Evolutionary conservation across 2,329 filamentous ascomycete species (phyloP), one percentile per base, ranked within the genome.

Genomic region (Madurella fahalii): DNA sequence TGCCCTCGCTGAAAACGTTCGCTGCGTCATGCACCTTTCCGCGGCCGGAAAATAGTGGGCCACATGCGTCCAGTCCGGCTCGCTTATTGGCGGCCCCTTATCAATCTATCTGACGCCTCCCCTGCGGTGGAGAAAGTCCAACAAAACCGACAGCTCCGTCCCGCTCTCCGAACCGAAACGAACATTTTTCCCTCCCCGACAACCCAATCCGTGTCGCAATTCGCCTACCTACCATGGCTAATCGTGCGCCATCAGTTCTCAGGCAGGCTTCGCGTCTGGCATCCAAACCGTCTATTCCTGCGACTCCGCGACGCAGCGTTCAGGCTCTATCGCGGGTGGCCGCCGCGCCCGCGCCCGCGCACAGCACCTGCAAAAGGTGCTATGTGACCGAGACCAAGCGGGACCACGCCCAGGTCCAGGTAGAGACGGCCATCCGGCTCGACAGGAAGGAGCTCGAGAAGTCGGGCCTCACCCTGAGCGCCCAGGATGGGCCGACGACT

Each of bases 351-450:
- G 61, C 64, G 39, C 56, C 67, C 13, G 54, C 57, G 34, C 64
- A 43, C 61, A 48, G 61, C 63, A 47, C 82, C 17, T 50, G 54
- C 47, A 44, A 49, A 45, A 53, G 90, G 68, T 80, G 76, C 65
- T 96, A 96, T 79, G 91, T 96, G 60, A 88, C 90, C 30, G 87
- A 92, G 75, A 87, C 89, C 58, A 90, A 87, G 76, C 80, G 84
- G 61, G 85, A 89, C 64, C 82, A 84, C 71, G 90, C 90, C 48
- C 90, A 91, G 69, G 88, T 96, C 66, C 88, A 83, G 64, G 75
- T 90, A 54, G 90, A 96, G 66, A 88, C 87, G 11, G 85, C 90
- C 57, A 92, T 96, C 72, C 89, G 88, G 70, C 79, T 91, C 57
- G 90, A 96, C 63, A 90, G 93, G 74, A 88, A 88, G 70, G 85